Conservation (phyloP, 2,329 filamentous ascomycete genomes). For the Lasiodiplodia citricola region DNA sequence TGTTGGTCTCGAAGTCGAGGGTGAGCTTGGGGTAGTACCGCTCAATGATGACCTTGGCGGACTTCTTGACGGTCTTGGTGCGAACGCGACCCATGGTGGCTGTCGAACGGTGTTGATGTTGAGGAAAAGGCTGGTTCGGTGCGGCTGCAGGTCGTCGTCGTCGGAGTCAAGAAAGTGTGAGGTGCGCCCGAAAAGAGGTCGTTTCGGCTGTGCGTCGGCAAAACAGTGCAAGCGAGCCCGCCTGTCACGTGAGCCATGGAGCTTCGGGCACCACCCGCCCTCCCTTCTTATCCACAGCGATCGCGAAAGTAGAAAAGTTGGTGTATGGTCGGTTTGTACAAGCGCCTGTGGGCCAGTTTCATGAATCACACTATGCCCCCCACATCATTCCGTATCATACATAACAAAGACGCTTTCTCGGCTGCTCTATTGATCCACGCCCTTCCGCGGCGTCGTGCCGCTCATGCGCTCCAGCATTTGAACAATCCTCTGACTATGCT, state of each 20-base stretch:
- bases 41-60: slow-evolving; percentile 99
- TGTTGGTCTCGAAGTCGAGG: slow-evolving; percentile 99
- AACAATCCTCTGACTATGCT: not conserved
- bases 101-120: slow-evolving; percentile 31
- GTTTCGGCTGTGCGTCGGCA: slow-evolving; percentile 22
- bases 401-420: not conserved
- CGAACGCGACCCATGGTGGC: slow-evolving; percentile 62
- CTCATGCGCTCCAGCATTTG: not conserved
- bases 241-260: not conserved
- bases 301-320: not conserved
- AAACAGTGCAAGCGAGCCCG: slow-evolving; percentile 17
- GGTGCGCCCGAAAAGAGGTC: slow-evolving; percentile 13
- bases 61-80: slow-evolving; percentile 75
- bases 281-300: not conserved
- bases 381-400: not conserved
- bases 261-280: not conserved
- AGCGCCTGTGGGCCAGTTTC: too few relatives aligned
- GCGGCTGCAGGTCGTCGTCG: slow-evolving; percentile 27
- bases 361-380: not conserved
- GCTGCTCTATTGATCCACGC: slow-evolving; percentile 1
- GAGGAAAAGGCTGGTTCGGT: slow-evolving; percentile 18
- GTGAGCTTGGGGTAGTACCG: slow-evolving; percentile 83
- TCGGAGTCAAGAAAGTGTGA: slow-evolving; percentile 7
- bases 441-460: not conserved
- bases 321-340: not conserved